A percentile compares a stretch with the other conserved stretches of the same genome.
phyloP scores from a whole-genome alignment of 1,139 yeast genomes.

The Debaryomycetaceae sp. region DNA sequence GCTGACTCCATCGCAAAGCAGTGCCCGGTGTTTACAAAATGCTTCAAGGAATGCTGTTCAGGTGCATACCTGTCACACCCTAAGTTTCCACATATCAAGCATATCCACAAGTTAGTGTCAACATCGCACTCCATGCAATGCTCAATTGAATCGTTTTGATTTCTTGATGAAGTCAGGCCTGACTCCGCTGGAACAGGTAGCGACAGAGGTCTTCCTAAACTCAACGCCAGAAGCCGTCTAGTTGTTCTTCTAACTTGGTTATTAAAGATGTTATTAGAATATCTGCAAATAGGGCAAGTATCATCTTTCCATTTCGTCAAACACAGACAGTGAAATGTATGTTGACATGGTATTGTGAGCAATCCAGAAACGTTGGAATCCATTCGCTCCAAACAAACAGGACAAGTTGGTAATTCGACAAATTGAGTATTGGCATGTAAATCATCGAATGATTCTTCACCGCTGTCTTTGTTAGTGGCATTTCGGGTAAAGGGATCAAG shows the following conservation, averaged over 20 bases:
- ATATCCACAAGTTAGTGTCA: slow-evolving; percentile 37
- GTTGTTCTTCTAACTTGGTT: slow-evolving; percentile 31
- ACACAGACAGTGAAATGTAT: slow-evolving; percentile 90
- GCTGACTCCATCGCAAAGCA: slow-evolving; percentile 88
- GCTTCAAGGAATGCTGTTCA: slow-evolving; percentile 79
- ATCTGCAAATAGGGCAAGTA: slow-evolving; percentile 88
- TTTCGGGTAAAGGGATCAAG: slow-evolving; percentile 65
- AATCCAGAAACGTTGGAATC: slow-evolving; percentile 80
- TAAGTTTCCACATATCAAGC: slow-evolving; percentile 45
- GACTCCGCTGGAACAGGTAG: not conserved
- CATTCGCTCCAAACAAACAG: slow-evolving; percentile 89
- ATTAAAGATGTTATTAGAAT: slow-evolving; percentile 50
- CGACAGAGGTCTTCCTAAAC: not conserved
- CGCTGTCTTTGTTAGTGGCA: not conserved
- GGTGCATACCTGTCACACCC: slow-evolving; percentile 68
- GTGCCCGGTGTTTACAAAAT: slow-evolving; percentile 74
- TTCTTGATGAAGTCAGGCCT: not conserved
- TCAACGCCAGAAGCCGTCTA: slow-evolving; percentile 4
- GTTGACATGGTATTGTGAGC: slow-evolving; percentile 87
- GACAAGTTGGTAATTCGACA: slow-evolving; percentile 85
- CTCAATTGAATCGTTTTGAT: slow-evolving; percentile 14
- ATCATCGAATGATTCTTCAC: not conserved
- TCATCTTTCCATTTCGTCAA: slow-evolving; percentile 88
- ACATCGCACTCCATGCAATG: slow-evolving; percentile 35
- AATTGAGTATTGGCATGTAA: slow-evolving; percentile 15